These are phyloP conservation scores for Schwanniomyces occidentalis DNA, from an alignment of 805 yeast species.

Conservation along the genomic window DNA sequence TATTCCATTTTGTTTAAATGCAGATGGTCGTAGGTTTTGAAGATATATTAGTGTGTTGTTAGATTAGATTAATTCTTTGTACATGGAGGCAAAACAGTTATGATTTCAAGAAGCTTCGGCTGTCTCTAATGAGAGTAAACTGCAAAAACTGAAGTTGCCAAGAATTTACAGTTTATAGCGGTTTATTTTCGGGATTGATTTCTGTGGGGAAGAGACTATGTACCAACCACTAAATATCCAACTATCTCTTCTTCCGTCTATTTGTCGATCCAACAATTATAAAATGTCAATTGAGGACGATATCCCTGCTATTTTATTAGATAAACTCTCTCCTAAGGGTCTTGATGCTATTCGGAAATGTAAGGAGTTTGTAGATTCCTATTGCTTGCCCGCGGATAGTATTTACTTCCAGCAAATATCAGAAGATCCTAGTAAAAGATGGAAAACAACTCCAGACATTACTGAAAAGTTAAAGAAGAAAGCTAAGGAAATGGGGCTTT, in stretches of 20 bases:
- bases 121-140: too few species aligned
- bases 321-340: constrained; percentile 36
- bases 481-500: constrained; percentile 53
- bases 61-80: not conserved
- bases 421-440: constrained; percentile 41
- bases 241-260: too few species aligned
- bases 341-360: constrained; percentile 38
- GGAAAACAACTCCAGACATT: constrained; percentile 48
- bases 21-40: too few species aligned
- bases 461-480: constrained; percentile 52
- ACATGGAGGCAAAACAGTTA: not conserved
- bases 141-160: too few species aligned
- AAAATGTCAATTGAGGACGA: constrained; percentile 23
- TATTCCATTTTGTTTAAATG: constrained; percentile 36
- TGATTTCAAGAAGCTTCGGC: too few species aligned
- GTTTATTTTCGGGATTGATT: too few species aligned
- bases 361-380: constrained; percentile 54
- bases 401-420: constrained; percentile 42
- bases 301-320: constrained; percentile 41
- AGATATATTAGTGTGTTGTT: too few species aligned
- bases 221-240: too few species aligned
- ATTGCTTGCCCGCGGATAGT: constrained; percentile 58
- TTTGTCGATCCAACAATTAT: too few species aligned
- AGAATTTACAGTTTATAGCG: constrained; percentile 7
- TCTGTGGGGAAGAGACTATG: too few species aligned